Conservation (phyloP, 1,139 yeast genomes). For the Kodamaea arcana region DNA sequence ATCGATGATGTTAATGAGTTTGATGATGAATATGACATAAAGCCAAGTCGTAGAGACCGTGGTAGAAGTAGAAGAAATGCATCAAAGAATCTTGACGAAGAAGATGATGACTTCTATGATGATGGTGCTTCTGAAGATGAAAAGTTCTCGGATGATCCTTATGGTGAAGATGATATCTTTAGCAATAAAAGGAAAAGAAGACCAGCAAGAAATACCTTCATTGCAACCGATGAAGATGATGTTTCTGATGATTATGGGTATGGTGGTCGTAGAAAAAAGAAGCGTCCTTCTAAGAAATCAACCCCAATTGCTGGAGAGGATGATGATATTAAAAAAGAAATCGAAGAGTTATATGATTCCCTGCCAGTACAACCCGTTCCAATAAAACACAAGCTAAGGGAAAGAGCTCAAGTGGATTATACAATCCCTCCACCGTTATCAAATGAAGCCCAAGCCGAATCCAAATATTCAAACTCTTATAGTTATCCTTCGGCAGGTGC, state of each 20-base stretch:
- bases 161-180: slow-evolving; percentile 4
- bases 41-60: slow-evolving; percentile 11
- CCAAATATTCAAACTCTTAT: slow-evolving; percentile 6
- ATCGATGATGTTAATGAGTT: slow-evolving; percentile 15
- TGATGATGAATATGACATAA: slow-evolving; percentile 24
- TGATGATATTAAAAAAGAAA: slow-evolving; percentile 45
- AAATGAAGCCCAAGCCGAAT: slow-evolving; percentile 37
- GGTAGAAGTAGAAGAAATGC: slow-evolving; percentile 9
- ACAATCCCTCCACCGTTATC: slow-evolving; percentile 82
- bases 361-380: slow-evolving; percentile 46
- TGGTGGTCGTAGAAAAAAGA: slow-evolving; percentile 13
- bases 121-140: slow-evolving; percentile 16
- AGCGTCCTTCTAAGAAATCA: slow-evolving; percentile 16
- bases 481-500: slow-evolving; percentile 4
- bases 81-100: slow-evolving; percentile 7
- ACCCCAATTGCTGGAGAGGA: slow-evolving; percentile 28
- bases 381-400: slow-evolving; percentile 63
- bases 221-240: slow-evolving; percentile 38
- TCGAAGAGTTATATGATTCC: slow-evolving; percentile 51
- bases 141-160: slow-evolving; percentile 18
- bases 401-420: slow-evolving; percentile 74
- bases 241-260: slow-evolving; percentile 24
- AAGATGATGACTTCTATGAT: slow-evolving; percentile 29
- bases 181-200: slow-evolving; percentile 15
- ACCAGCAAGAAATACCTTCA: slow-evolving; percentile 25